Evolutionary conservation across 2,329 filamentous ascomycete species (phyloP), one percentile per base, ranked within the genome.

Genomic region (Microdochium trichocladiopsis): DNA sequence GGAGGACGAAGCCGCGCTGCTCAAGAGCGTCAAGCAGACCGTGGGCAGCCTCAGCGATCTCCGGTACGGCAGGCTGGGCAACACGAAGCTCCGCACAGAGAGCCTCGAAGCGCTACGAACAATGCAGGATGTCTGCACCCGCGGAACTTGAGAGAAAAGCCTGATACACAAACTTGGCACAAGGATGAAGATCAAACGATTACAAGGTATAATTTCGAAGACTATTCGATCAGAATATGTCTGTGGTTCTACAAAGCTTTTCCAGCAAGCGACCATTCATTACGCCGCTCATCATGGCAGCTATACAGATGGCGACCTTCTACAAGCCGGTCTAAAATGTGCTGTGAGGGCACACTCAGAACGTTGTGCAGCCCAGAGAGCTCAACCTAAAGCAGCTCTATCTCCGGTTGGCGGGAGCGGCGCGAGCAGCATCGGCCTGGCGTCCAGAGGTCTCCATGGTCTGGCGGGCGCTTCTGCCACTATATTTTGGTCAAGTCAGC

Each of bases 31-130:
- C 50, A 77, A 78, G 57, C 77, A 82, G 52, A 85, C 79, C 0
- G 79, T 94, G 16, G 86, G 86, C 28, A 82, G 80, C 48, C 72
- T 96, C 65, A 95, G 90, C 67, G 89, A 95, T 68, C 75, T 95
- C 52, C 83, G 88, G 47, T 93, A 94, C 62, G 90, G 91, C 36
- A 84, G 84, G 52, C 79, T 94, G 53, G 77, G 80, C 33, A 87
- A 88, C 56, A 67, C 76, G 22, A 76, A 82, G 54, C 69, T 92
- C 28, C 76, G 75, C 24, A 77, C 82, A 48, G 85, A 91, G 58
- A 80, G 90, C 25, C 71, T 90, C 18, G 79, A 85, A 48, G 85
- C 85, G 5, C 71, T 94, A 33, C 72, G 75, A 55, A 76, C 78
- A 55, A 72, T 90, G 31, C 82, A 88, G 64, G 75, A 82, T 55